A percentile compares a stretch with the other conserved stretches of the same genome.
These are phyloP conservation scores for Chrysoporthe cubensis DNA, from an alignment of 2,329 filamentous ascomycete species.

Conservation along the genomic window DNA sequence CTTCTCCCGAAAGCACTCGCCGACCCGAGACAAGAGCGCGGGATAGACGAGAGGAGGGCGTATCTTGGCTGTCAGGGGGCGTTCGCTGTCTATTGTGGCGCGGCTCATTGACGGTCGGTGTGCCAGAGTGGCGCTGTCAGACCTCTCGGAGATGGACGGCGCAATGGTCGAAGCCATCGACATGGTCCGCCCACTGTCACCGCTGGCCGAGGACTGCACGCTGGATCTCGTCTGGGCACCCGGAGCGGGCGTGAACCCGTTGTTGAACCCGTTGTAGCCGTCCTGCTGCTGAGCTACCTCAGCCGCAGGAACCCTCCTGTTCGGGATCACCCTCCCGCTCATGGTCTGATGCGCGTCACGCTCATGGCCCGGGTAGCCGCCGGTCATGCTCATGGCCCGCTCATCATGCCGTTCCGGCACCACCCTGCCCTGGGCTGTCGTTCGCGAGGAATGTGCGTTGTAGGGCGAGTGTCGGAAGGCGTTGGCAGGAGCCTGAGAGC, in stretches of 20 bases:
- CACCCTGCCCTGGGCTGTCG: slow-evolving; percentile 87
- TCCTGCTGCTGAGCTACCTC: slow-evolving; percentile 32
- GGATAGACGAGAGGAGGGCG: slow-evolving; percentile 89
- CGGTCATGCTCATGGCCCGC: slow-evolving; percentile 94
- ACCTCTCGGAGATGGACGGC: slow-evolving; percentile 57
- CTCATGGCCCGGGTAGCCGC: slow-evolving; percentile 69
- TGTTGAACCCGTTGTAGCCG: slow-evolving; percentile 39
- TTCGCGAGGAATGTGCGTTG: slow-evolving; percentile 67
- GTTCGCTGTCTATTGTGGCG: slow-evolving; percentile 57
- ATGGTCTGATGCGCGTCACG: slow-evolving; percentile 86
- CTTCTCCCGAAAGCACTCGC: slow-evolving; percentile 87
- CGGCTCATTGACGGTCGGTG: slow-evolving; percentile 62
- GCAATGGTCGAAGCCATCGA: slow-evolving; percentile 89
- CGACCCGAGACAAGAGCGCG: slow-evolving; percentile 89
- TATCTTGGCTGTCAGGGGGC: slow-evolving; percentile 64
- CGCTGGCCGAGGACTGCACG: slow-evolving; percentile 61
- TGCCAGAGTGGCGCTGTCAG: slow-evolving; percentile 42
- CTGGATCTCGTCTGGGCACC: slow-evolving; percentile 62
- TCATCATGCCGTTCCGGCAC: slow-evolving; percentile 93
- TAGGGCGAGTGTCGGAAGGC: slow-evolving; percentile 81
- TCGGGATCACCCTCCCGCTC: slow-evolving; percentile 89
- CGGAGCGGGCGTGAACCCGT: slow-evolving; percentile 49
- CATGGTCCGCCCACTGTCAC: slow-evolving; percentile 70
- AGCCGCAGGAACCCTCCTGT: slow-evolving; percentile 51
- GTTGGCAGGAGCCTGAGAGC: slow-evolving; percentile 64